Conservation (phyloP, 176 grass and related monocot species). For the Oryza punctata region DNA sequence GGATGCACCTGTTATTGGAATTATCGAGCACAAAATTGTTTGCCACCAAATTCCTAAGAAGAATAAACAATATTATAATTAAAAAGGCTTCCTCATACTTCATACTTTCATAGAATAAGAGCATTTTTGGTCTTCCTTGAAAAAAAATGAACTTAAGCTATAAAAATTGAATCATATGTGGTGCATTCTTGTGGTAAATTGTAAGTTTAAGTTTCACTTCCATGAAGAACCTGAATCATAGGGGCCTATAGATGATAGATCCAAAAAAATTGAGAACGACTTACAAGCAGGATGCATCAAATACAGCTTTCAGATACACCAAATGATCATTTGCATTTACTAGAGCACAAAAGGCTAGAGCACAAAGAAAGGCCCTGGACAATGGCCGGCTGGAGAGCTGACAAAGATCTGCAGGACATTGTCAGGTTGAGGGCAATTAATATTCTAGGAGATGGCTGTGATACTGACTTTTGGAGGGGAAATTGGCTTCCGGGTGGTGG, state of each 20-base stretch:
- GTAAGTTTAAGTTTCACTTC: no score
- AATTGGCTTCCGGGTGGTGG: no score
- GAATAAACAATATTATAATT: background rate
- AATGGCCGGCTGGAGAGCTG: no score
- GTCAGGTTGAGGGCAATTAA: no score
- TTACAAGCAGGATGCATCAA: background rate
- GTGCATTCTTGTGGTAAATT: background rate
- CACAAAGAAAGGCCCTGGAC: no score
- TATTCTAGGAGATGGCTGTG: no score
- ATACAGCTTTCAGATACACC: no score
- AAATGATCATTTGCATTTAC: background rate
- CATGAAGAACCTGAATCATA: no score
- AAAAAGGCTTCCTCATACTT: background rate
- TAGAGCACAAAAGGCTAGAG: no score
- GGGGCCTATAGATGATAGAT: background rate
- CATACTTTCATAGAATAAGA: conserved; percentile 6
- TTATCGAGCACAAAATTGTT: conserved; percentile 64
- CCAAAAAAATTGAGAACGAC: background rate
- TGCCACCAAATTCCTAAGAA: conserved; percentile 72
- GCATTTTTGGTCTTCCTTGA: background rate
- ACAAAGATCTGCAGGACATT: no score
- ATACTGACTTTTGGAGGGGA: no score
- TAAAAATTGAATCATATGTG: background rate
- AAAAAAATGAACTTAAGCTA: background rate
- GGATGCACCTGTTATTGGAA: conserved; percentile 59